These are phyloP conservation scores for Phlebopus sp. DNA, from an alignment of 1,284 basidiomycete genomes.

Conservation along the genomic window DNA sequence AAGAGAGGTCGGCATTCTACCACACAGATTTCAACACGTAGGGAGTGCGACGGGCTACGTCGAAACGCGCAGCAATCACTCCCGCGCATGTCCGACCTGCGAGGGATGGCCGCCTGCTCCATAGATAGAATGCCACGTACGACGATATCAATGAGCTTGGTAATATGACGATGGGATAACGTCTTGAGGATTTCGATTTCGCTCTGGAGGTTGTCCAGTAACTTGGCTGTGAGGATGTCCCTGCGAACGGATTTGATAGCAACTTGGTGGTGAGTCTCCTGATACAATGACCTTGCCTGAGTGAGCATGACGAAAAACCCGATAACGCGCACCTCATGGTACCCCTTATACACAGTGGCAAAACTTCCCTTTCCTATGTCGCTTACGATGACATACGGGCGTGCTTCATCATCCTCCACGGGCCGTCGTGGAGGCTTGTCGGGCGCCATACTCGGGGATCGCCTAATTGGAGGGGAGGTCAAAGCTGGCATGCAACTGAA, in stretches of 20 bases:
- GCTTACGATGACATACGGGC: constrained; percentile 69
- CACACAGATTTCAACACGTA: background rate
- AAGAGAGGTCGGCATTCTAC: background rate
- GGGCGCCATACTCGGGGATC: constrained; percentile 18
- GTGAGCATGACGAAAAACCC: background rate
- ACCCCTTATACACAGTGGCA: constrained; percentile 93
- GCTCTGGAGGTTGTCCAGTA: constrained; percentile 94
- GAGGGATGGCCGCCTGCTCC: background rate
- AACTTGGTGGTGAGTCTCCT: constrained; percentile 77
- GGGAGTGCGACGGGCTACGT: background rate
- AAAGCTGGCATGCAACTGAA: constrained; percentile 17
- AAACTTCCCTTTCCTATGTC: constrained; percentile 90
- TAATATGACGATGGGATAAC: constrained; percentile 91
- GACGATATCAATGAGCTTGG: constrained; percentile 90
- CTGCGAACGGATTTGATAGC: constrained; percentile 96
- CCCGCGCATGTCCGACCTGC: background rate
- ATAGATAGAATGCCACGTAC: constrained; percentile 40
- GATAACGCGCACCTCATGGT: constrained; percentile 67
- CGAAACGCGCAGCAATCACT: background rate
- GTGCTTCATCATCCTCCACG: constrained; percentile 61
- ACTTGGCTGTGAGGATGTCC: constrained; percentile 86
- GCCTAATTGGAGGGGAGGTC: constrained; percentile 18
- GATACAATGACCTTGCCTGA: constrained; percentile 14
- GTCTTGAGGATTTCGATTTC: constrained; percentile 98
- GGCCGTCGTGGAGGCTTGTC: constrained; percentile 27